phyloP scores from a whole-genome alignment of 352 stramenopile genomes.

The Pythium plurisporium region DNA sequence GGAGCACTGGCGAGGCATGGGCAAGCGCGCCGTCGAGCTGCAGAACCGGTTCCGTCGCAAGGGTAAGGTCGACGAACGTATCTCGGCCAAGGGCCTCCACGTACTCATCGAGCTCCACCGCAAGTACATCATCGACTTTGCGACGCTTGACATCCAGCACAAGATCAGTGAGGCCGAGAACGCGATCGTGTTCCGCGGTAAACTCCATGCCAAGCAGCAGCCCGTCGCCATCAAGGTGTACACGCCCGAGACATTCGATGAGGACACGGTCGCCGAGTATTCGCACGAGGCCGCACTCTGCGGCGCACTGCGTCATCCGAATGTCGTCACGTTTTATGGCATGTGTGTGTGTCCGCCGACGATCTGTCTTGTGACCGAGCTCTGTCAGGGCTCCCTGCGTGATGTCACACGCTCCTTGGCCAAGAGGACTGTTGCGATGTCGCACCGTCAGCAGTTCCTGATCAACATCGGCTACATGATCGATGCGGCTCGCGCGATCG shows the following conservation, averaged over 20 bases:
- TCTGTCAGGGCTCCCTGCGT: constrained; percentile 42
- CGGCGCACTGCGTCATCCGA: constrained; percentile 34
- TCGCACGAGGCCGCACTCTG: constrained; percentile 44
- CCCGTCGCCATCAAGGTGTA: constrained; percentile 60
- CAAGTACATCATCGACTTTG: constrained; percentile 55
- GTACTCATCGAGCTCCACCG: constrained; percentile 44
- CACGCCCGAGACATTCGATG: constrained; percentile 41
- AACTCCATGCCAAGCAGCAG: constrained; percentile 23
- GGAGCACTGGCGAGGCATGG: constrained; percentile 29
- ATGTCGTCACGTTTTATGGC: constrained; percentile 46
- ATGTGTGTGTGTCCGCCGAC: constrained; percentile 50
- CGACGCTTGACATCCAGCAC: constrained; percentile 34
- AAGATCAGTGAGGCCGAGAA: constrained; percentile 37
- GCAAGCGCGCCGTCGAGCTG: constrained; percentile 22
- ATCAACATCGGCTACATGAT: constrained; percentile 40
- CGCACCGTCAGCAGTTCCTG: constrained; percentile 27
- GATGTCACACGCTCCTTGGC: constrained; percentile 19
- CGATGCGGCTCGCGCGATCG: constrained; percentile 36
- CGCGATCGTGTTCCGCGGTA: constrained; percentile 44
- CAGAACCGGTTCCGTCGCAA: constrained; percentile 27
- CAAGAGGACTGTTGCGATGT: neutral
- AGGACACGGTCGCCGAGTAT: constrained; percentile 40
- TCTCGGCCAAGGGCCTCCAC: constrained; percentile 42
- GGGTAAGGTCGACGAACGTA: constrained; percentile 30
- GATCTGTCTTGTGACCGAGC: constrained; percentile 51